Evolutionary conservation across 2,329 filamentous ascomycete species (phyloP).

Genomic region (Neurospora sp.): DNA sequence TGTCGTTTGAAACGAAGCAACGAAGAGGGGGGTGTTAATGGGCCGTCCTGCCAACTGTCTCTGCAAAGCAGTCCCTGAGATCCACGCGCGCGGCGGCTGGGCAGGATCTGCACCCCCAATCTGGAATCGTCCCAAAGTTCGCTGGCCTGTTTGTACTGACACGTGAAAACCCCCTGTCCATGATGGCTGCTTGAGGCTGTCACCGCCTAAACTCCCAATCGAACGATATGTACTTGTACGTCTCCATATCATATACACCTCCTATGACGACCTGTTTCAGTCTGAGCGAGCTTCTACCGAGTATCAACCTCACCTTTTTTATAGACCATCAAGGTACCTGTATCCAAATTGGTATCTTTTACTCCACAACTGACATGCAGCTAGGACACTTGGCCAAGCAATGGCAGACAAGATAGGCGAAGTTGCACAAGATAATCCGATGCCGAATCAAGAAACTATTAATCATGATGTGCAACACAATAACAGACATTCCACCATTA

Average conservation of each 20-base stretch:
- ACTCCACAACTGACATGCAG: not conserved
- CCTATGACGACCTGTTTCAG: not conserved
- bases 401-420: not conserved
- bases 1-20: not conserved
- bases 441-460: not conserved
- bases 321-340: not conserved
- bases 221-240: not conserved
- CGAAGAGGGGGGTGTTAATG: not conserved
- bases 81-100: not conserved
- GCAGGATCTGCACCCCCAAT: not conserved
- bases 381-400: not conserved
- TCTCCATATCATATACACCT: not conserved
- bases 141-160: not conserved
- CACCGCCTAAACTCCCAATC: not conserved
- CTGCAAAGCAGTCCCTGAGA: not conserved
- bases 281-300: not conserved
- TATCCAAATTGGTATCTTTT: not conserved
- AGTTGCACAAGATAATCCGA: not conserved
- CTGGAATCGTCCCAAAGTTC: not conserved
- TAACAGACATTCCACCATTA: not conserved
- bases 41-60: not conserved
- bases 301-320: not conserved
- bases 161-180: not conserved
- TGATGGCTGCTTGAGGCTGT: not conserved
- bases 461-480: not conserved